phyloP scores from a whole-genome alignment of 2,329 filamentous ascomycete species.

The Trichoderma oligosporum region DNA sequence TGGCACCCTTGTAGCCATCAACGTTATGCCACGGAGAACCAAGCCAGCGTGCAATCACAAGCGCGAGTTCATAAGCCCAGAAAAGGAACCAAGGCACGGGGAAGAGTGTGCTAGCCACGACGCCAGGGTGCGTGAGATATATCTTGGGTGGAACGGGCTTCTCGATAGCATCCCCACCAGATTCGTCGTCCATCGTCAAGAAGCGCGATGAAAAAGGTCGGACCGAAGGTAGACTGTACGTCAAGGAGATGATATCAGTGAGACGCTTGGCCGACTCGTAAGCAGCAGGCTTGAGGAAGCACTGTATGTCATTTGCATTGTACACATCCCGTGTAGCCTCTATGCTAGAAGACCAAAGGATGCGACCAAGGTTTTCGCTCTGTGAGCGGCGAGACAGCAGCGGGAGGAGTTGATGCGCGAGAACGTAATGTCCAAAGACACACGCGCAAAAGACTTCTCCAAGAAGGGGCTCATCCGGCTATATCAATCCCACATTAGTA shows the following conservation, averaged over 20 bases:
- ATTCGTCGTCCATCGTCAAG: conserved; percentile 39
- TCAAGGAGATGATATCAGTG: conserved; percentile 78
- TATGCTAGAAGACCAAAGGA: conserved; percentile 85
- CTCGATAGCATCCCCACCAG: conserved; percentile 18
- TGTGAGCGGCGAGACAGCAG: conserved; percentile 55
- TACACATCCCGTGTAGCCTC: conserved; percentile 60
- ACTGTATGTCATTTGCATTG: conserved; percentile 70
- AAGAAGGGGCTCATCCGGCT: conserved; percentile 56
- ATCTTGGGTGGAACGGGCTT: conserved; percentile 51
- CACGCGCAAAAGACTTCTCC: conserved; percentile 88
- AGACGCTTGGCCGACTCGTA: conserved; percentile 89
- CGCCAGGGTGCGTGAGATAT: conserved; percentile 81
- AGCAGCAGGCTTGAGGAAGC: conserved; percentile 55
- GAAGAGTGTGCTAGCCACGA: conserved; percentile 79
- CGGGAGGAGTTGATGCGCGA: conserved; percentile 74
- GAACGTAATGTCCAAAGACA: conserved; percentile 90
- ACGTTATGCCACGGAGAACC: conserved; percentile 88
- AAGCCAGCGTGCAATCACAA: conserved; percentile 69
- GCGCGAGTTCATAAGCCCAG: conserved; percentile 62
- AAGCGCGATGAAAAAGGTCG: conserved; percentile 55
- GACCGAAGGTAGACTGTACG: conserved; percentile 62
- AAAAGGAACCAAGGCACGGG: conserved; percentile 67
- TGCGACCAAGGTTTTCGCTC: conserved; percentile 52
- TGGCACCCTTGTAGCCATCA: conserved; percentile 71
- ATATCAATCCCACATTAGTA: conserved; percentile 22